Evolutionary conservation across 2,329 filamentous ascomycete genomes (phyloP).

Genomic region (Bertia moriformis): DNA sequence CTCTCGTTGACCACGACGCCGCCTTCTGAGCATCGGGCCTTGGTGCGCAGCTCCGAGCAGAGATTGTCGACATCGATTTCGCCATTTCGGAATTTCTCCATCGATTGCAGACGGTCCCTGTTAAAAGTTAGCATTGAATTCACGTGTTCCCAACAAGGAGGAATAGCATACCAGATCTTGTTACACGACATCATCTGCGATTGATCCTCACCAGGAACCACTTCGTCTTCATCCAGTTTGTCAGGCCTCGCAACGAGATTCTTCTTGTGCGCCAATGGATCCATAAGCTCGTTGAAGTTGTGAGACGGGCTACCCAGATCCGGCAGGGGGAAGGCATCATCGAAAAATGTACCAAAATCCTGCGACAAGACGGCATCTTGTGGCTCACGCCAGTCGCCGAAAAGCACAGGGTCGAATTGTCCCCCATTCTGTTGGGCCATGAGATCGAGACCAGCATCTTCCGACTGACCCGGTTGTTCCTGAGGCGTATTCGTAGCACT

Average conservation of each 20-base stretch:
- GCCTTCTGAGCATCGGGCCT: slow-evolving; percentile 59
- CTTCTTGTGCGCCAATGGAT: slow-evolving; percentile 22
- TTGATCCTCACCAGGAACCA: slow-evolving; percentile 33
- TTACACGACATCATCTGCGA: slow-evolving; percentile 52
- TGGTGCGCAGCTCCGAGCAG: slow-evolving; percentile 56
- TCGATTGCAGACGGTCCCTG: slow-evolving; percentile 58
- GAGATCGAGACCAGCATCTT: slow-evolving; percentile 32
- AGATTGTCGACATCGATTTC: slow-evolving; percentile 60
- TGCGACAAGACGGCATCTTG: slow-evolving; percentile 45
- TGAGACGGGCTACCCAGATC: slow-evolving; percentile 39
- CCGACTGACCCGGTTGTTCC: slow-evolving; percentile 16
- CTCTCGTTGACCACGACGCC: slow-evolving; percentile 57
- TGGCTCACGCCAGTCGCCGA: slow-evolving; percentile 58
- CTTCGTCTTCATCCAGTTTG: slow-evolving; percentile 39
- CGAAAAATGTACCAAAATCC: slow-evolving; percentile 26
- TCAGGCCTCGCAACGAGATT: slow-evolving; percentile 47
- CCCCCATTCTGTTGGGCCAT: slow-evolving; percentile 50
- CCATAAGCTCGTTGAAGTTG: slow-evolving; percentile 40
- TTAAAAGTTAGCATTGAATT: slow-evolving; percentile 16
- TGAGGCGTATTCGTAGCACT: slow-evolving; percentile 2
- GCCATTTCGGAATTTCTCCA: slow-evolving; percentile 56
- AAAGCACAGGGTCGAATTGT: slow-evolving; percentile 55
- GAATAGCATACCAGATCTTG: slow-evolving; percentile 56
- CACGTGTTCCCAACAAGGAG: too few relatives aligned
- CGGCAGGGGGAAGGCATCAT: slow-evolving; percentile 36